Evolutionary conservation across 2,329 filamentous ascomycete genomes (phyloP), one percentile per base, ranked within the genome.

Genomic region (Nothomitra cinnamomea): DNA sequence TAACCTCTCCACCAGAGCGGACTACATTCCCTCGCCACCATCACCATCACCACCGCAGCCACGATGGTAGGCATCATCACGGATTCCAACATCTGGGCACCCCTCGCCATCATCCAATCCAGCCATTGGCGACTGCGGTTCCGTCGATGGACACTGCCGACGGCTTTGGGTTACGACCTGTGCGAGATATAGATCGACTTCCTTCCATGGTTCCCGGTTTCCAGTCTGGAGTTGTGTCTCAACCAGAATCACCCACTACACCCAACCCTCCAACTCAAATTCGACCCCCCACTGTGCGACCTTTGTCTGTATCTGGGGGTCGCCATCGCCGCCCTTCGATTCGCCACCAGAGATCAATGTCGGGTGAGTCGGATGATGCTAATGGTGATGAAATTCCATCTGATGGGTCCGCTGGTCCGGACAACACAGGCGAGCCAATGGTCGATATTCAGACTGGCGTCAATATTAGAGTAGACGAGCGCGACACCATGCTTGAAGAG

Each of bases 161-260:
- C 63, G 78, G 78, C 2, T 89, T 92, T 63, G 78, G 75, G 24
- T 63, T 92, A 56, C 79, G 88, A 52, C 86, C 85, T 6, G 83
- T 90, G 36, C 82, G 87, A 59, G 86, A 94, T 64, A 74, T 79
- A 45, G 87, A 96, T 64, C 80, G 88, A 56, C 76, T 92, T 55
- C 86, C 84, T 48, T 92, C 85, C 52, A 94, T 92, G 82, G 73
- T 83, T 45, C 78, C 83, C 5, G 77, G 82, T 41, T 72, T 82
- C 53, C 78, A 84, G 57, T 73, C 77, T 10, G 82, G 84, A 53
- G 70, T 88, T 53, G 77, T 78, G 42, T 95, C 90, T n/a, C 89
- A 94, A 64, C 92, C 92, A 7, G 85, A 89, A 55, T 95, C 88
- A 12, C 88, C 88, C 1, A 92, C 87, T 5, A 94, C 88, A 0